Conservation (phyloP, 345 rosid genomes). For the Kandelia obovata region DNA sequence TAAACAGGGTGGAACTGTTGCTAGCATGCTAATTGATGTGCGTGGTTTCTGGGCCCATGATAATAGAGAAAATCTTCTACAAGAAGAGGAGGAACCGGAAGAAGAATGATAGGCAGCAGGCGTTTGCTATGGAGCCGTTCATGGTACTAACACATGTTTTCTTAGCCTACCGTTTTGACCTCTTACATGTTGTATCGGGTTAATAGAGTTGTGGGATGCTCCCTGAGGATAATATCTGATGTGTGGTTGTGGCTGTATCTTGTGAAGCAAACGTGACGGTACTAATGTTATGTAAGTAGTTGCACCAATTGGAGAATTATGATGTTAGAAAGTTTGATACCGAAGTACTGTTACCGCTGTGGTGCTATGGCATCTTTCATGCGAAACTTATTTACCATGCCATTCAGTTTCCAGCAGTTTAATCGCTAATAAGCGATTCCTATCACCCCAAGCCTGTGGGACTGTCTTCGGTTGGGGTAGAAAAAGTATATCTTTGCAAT, state of each 20-base stretch:
- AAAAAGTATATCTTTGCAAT: too few species aligned
- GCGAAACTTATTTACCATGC: too few species aligned
- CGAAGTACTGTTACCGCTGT: background rate
- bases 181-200: background rate
- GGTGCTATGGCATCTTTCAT: too few species aligned
- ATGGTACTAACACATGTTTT: slow-evolving; percentile 12
- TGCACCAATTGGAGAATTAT: background rate
- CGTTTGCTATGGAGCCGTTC: background rate
- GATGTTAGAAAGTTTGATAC: background rate
- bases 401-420: too few species aligned
- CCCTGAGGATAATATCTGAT: background rate
- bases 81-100: slow-evolving; percentile 97
- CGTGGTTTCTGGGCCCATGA: slow-evolving; percentile 99
- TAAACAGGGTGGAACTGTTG: slow-evolving; percentile 96
- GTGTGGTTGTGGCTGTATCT: background rate
- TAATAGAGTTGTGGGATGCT: background rate
- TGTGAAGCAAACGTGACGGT: background rate
- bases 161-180: background rate
- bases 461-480: too few species aligned
- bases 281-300: slow-evolving; percentile 3
- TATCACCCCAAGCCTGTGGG: too few species aligned
- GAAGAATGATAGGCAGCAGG: slow-evolving; percentile 32
- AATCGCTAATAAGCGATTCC: too few species aligned
- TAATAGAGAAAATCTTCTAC: slow-evolving; percentile 96
- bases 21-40: slow-evolving; percentile 96